phyloP scores from a whole-genome alignment of 768 basidiomycete species.

The Rhodosporidiobolus sp. region DNA sequence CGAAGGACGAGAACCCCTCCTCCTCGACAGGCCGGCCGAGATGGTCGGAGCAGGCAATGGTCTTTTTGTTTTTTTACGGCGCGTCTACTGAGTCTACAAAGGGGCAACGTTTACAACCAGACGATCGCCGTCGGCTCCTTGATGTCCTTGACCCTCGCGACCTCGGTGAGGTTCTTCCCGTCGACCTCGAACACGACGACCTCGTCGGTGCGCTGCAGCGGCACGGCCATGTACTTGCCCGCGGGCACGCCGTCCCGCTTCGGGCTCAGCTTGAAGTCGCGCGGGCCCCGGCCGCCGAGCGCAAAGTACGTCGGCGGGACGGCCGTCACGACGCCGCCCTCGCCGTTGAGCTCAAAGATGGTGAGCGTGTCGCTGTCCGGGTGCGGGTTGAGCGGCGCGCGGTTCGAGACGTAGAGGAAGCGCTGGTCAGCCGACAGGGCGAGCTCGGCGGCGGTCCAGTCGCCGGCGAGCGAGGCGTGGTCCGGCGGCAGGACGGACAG shows the following conservation, averaged over 20 bases:
- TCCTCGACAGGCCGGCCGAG: neutral
- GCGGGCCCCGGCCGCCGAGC: slow-evolving; percentile 22
- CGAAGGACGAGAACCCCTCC: neutral
- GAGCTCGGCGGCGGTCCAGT: slow-evolving; percentile 37
- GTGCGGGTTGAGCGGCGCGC: slow-evolving; percentile 25
- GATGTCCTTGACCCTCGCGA: slow-evolving; percentile 15
- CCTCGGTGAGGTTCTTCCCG: slow-evolving; percentile 17
- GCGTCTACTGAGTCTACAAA: neutral
- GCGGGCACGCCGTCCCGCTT: neutral
- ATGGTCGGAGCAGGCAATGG: neutral
- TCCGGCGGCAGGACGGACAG: slow-evolving; percentile 24
- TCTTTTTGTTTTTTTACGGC: neutral
- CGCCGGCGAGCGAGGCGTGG: neutral
- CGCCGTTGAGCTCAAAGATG: slow-evolving; percentile 17
- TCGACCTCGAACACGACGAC: slow-evolving; percentile 13
- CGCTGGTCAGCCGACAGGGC: neutral
- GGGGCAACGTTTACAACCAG: neutral
- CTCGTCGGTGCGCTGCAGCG: slow-evolving; percentile 36
- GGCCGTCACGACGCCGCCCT: neutral
- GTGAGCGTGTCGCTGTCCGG: slow-evolving; percentile 26
- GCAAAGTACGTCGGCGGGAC: neutral
- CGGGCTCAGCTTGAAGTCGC: slow-evolving; percentile 19
- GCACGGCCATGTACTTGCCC: slow-evolving; percentile 24
- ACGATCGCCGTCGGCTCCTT: slow-evolving; percentile 20
- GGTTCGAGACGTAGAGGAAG: slow-evolving; percentile 34